Base-by-base conservation (phyloP, 768 basidiomycete genomes). In the Suillus sp. region DNA sequence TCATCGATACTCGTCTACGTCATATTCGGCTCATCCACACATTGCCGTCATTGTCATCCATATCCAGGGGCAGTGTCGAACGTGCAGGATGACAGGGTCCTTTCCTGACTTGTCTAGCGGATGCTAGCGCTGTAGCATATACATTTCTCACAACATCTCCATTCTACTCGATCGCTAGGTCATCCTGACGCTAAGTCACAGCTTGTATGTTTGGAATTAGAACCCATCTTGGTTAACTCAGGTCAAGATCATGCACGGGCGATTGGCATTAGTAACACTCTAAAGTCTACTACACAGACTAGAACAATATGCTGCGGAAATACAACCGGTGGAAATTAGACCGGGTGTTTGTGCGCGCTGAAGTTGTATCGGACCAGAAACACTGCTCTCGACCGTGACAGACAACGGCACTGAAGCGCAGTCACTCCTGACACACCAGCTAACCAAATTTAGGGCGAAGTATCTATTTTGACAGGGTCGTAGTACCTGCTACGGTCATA, bases 21-120 rank as follows among this genome's bases (percentile, higher is more conserved):
- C 50, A 51, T 30, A 32, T 51, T 53, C 51, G 51, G 50, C 18
- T 32, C 51, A 27, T 30, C 16, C 18, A 51, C 2, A 4, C 8
- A 32, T 32, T 13, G 32, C 51, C 51, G 51, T 32, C 51, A 53
- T 7, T 10, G 30, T 10, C 10, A n/a, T 1, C 8, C 16, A 48
- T 25, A 25, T 18, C 30, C 18, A 51, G 20, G n/a, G 51, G 51
- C 51, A n/a, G 51, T 53, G 51, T 53, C 51, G 5, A 53, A 53
- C 51, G 51, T 53, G 51, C 30, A n/a, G n/a, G n/a, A n/a, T n/a
- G n/a, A n/a, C n/a, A n/a, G n/a, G n/a, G n/a, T n/a, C n/a, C n/a
- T n/a, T n/a, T n/a, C n/a, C n/a, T n/a, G n/a, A n/a, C n/a, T n/a
- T n/a, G n/a, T 53, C 18, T 51, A 30, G 4, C 25, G 27, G 27